phyloP scores from a whole-genome alignment of 371 early-diverging fungal genomes.

The Apophysomyces variabilis region DNA sequence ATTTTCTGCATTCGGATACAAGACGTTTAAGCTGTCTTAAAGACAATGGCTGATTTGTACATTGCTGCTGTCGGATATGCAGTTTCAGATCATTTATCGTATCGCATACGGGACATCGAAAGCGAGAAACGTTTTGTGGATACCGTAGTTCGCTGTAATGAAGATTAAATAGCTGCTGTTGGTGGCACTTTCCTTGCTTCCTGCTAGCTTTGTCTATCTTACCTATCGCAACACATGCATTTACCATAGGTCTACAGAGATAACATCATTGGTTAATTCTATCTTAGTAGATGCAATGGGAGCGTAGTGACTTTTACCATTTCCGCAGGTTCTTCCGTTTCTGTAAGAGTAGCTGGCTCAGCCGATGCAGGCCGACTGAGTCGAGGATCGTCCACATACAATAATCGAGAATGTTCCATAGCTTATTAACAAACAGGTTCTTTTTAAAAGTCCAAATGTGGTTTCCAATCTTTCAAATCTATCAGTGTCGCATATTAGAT shows the following conservation, averaged over 20 bases:
- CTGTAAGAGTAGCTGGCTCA: conserved; percentile 4
- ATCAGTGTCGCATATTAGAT: conserved; percentile 7
- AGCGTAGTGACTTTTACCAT: neutral
- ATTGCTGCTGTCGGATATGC: conserved; percentile 30
- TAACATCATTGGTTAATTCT: neutral
- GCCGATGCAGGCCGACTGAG: conserved; percentile 15
- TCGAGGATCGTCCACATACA: conserved; percentile 4
- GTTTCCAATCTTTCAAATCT: conserved; percentile 13
- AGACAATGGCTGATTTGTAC: conserved; percentile 49
- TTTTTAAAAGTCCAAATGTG: conserved; percentile 17
- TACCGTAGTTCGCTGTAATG: conserved; percentile 68
- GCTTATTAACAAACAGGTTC: neutral
- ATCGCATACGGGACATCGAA: conserved; percentile 92
- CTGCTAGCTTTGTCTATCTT: conserved; percentile 12
- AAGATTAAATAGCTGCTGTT: neutral
- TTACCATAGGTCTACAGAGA: conserved; percentile 34
- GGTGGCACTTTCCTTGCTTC: neutral
- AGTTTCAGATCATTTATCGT: conserved; percentile 79
- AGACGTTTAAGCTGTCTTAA: conserved; percentile 52
- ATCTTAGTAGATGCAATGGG: neutral
- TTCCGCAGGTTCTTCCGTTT: conserved; percentile 5
- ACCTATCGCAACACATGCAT: conserved; percentile 67
- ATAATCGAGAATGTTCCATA: neutral
- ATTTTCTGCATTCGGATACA: conserved; percentile 36
- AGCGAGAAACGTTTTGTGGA: conserved; percentile 71